A percentile compares a stretch with the other conserved stretches of the same genome.
Conservation (phyloP, 345 rosid genomes). For the Ceriops decandra region DNA sequence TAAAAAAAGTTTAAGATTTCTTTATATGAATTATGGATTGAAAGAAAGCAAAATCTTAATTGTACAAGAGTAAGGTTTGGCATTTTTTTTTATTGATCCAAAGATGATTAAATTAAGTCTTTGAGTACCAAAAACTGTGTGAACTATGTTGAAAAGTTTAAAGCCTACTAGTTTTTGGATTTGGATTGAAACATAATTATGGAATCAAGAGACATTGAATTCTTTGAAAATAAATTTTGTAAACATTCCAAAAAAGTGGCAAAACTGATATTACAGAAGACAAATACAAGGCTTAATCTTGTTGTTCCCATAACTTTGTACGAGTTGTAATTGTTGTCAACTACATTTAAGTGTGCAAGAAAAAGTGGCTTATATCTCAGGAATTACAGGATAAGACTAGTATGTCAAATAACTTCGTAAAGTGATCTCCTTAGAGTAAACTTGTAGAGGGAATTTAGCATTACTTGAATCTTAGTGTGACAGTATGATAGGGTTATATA, state of each 20-base stretch:
- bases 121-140: not conserved
- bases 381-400: too few relatives aligned
- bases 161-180: not conserved
- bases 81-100: not conserved
- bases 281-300: not conserved
- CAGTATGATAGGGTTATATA: too few relatives aligned
- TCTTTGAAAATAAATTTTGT: not conserved
- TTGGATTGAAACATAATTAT: not conserved
- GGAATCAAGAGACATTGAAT: not conserved
- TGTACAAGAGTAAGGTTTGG: constrained; percentile 4
- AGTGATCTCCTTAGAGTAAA: too few relatives aligned
- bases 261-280: too few relatives aligned
- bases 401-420: too few relatives aligned
- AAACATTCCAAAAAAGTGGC: not conserved
- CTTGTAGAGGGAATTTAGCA: too few relatives aligned
- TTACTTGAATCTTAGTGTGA: too few relatives aligned
- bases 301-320: too few relatives aligned
- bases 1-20: not conserved
- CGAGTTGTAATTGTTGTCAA: too few relatives aligned
- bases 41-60: not conserved
- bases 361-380: too few relatives aligned
- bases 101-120: not conserved
- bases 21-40: constrained; percentile 9
- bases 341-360: too few relatives aligned
- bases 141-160: not conserved